Conservation (phyloP, 345 rosid genomes). For the Populus tremula region DNA sequence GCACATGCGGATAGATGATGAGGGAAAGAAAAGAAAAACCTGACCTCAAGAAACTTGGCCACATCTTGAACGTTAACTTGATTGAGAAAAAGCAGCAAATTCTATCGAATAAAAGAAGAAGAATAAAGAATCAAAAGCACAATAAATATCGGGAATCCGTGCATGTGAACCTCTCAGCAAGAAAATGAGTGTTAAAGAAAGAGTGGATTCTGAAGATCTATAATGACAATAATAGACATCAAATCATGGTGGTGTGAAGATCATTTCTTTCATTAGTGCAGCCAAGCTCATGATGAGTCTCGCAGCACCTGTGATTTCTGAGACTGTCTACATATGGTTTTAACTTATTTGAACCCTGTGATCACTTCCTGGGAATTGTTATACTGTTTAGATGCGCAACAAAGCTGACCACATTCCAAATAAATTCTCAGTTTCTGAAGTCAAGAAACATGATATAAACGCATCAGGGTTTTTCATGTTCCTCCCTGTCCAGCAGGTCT, state of each 20-base stretch:
- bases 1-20: not conserved
- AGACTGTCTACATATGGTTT: no score
- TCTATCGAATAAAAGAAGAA: not conserved
- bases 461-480: not conserved
- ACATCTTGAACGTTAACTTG: not conserved
- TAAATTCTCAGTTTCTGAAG: not conserved
- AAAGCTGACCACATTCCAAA: not conserved
- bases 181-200: not conserved
- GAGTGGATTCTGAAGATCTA: not conserved
- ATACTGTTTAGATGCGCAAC: no score
- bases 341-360: no score
- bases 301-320: not conserved
- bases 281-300: not conserved
- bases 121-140: not conserved
- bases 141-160: not conserved
- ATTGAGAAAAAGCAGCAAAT: not conserved
- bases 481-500: not conserved
- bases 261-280: not conserved
- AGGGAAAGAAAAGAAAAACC: not conserved
- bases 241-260: not conserved
- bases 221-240: not conserved
- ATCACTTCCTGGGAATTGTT: no score
- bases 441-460: not conserved
- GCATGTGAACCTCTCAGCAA: not conserved
- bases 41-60: not conserved